phyloP scores from a whole-genome alignment of 2,329 filamentous ascomycete species.

The Trichoderma semiorbis region DNA sequence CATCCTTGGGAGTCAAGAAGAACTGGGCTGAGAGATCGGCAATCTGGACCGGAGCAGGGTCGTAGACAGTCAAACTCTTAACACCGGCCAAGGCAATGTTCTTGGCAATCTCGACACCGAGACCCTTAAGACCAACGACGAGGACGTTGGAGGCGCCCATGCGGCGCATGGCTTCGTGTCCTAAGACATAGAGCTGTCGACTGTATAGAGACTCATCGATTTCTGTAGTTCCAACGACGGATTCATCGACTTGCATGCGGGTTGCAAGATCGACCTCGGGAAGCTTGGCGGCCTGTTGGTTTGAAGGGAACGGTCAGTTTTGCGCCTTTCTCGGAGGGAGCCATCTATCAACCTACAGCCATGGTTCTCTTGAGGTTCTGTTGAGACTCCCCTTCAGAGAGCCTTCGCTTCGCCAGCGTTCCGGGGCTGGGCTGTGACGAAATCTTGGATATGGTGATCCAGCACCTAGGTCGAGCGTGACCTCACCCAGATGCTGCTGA shows the following conservation, averaged over 20 bases:
- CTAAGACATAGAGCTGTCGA: conserved; percentile 68
- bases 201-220: conserved; percentile 74
- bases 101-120: conserved; percentile 98
- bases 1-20: conserved; percentile 83
- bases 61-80: conserved; percentile 92
- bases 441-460: conserved; percentile 36
- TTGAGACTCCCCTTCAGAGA: conserved; percentile 58
- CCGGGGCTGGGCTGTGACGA: conserved; percentile 32
- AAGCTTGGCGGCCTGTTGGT: conserved; percentile 47
- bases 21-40: conserved; percentile 95
- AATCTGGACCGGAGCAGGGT: conserved; percentile 78
- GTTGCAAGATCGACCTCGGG: conserved; percentile 61
- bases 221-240: conserved; percentile 52
- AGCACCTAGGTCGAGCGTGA: conserved; percentile 38
- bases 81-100: conserved; percentile 97
- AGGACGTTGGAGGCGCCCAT: conserved; percentile 97
- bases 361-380: conserved; percentile 58
- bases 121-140: conserved; percentile 83
- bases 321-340: background rate
- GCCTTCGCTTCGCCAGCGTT: conserved; percentile 66
- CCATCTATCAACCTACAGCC: conserved; percentile 48
- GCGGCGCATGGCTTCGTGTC: conserved; percentile 91
- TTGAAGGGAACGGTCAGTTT: background rate
- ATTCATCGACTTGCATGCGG: conserved; percentile 63
- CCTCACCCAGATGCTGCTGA: conserved; percentile 31